Conservation (phyloP, 2,329 filamentous ascomycete species). For the Nothopassalora personata region DNA sequence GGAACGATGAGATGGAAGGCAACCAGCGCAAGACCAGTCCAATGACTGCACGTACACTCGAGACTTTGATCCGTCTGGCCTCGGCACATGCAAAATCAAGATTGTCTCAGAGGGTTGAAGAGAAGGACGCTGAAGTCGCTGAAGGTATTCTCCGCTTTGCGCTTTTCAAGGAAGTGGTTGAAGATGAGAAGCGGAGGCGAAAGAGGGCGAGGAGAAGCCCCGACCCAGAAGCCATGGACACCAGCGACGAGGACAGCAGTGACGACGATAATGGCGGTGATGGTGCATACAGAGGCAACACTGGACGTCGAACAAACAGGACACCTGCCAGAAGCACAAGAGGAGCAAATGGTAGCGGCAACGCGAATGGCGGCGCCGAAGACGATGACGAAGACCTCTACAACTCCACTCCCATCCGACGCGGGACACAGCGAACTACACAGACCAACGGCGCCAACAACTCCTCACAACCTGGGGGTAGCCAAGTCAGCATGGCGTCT, state of each 20-base stretch:
- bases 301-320: constrained; percentile 22
- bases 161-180: constrained; percentile 90
- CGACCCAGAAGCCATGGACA: constrained; percentile 49
- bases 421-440: constrained; percentile 31
- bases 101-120: constrained; percentile 80
- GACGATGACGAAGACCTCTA: constrained; percentile 52
- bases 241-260: constrained; percentile 52
- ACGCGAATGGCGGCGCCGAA: constrained; percentile 28
- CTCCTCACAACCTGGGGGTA: constrained; percentile 34
- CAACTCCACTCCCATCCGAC: constrained; percentile 31
- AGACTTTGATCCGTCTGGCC: constrained; percentile 95
- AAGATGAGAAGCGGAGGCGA: constrained; percentile 73
- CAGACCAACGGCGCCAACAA: constrained; percentile 33
- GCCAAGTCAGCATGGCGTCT: constrained; percentile 69
- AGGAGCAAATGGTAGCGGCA: constrained; percentile 20
- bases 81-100: constrained; percentile 93
- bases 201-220: constrained; percentile 64
- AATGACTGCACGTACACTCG: constrained; percentile 92
- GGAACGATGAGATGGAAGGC: constrained; percentile 92
- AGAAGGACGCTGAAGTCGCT: constrained; percentile 79
- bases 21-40: constrained; percentile 91
- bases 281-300: constrained; percentile 25
- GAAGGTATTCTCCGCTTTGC: constrained; percentile 90
- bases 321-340: constrained; percentile 24
- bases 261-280: constrained; percentile 53